phyloP scores from a whole-genome alignment of 345 rosid species.

The Hibiscus mutabilis region DNA sequence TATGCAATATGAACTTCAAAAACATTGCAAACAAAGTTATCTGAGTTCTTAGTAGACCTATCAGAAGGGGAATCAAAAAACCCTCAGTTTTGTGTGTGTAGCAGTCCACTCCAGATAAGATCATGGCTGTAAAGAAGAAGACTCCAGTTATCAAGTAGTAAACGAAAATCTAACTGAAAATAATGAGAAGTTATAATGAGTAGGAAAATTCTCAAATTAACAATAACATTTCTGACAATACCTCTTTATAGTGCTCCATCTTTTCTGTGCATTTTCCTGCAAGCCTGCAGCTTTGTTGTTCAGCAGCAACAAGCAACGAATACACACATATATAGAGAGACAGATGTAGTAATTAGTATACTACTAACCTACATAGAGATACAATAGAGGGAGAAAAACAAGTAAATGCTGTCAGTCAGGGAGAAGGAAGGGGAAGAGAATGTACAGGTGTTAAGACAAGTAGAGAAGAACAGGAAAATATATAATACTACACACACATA shows the following conservation, averaged over 20 bases:
- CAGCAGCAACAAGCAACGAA: slow-evolving; percentile 25
- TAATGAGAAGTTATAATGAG: not conserved
- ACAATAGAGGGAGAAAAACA: slow-evolving; percentile 13
- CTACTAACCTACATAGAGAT: slow-evolving; percentile 40
- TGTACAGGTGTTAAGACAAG: slow-evolving; percentile 14
- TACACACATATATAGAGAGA: no score
- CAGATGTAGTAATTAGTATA: not conserved
- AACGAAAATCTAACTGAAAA: slow-evolving; percentile 7
- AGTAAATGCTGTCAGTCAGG: slow-evolving; percentile 6
- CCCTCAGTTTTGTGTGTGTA: slow-evolving; percentile 5
- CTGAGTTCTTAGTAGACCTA: not conserved
- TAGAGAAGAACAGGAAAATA: slow-evolving; percentile 11
- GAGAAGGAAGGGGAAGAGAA: slow-evolving; percentile 2
- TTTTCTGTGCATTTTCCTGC: slow-evolving; percentile 39
- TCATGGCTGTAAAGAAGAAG: slow-evolving; percentile 16
- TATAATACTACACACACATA: not conserved
- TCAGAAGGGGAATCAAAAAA: slow-evolving; percentile 1
- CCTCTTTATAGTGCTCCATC: slow-evolving; percentile 41
- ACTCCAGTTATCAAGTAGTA: not conserved
- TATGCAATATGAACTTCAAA: not conserved
- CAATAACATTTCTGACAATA: slow-evolving; percentile 27
- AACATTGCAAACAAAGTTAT: not conserved
- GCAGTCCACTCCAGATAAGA: slow-evolving; percentile 17
- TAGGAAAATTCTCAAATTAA: slow-evolving; percentile 14
- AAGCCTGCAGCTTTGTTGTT: slow-evolving; percentile 33